phyloP scores from a whole-genome alignment of 768 basidiomycete species.

The Boletus bicolor region DNA sequence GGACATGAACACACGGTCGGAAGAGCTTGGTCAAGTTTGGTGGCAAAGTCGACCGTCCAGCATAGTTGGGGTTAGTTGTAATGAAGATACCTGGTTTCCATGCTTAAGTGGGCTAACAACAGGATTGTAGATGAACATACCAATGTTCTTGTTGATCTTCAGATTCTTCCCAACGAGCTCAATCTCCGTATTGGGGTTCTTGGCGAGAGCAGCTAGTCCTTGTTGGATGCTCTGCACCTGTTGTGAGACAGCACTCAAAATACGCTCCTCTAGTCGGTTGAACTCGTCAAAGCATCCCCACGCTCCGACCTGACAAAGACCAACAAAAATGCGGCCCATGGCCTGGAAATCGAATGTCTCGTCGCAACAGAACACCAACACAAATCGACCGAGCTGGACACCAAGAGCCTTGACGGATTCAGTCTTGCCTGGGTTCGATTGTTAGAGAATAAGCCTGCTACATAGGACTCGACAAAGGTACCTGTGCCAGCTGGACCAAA shows the following conservation, averaged over 20 bases:
- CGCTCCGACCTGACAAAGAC: conserved; percentile 97
- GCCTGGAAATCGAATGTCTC: conserved; percentile 99
- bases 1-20: conserved; percentile 65
- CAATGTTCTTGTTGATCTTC: conserved; percentile 92
- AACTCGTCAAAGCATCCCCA: conserved; percentile 99
- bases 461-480: conserved; percentile 27
- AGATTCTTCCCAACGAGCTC: conserved; percentile 94
- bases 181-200: conserved; percentile 86
- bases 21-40: conserved; percentile 91
- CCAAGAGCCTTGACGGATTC: conserved; percentile 99
- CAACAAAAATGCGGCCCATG: conserved; percentile 99
- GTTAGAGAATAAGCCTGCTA: neutral
- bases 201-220: conserved; percentile 77
- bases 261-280: conserved; percentile 97
- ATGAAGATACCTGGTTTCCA: conserved; percentile 82
- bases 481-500: conserved; percentile 99
- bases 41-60: conserved; percentile 88
- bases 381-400: conserved; percentile 95
- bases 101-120: conserved; percentile 2
- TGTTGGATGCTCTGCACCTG: conserved; percentile 99
- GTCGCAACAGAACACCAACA: conserved; percentile 99
- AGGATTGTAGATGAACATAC: conserved; percentile 35
- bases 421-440: conserved; percentile 71
- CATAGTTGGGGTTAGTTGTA: conserved; percentile 98
- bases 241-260: conserved; percentile 96